Percentiles rank a stretch among this genome's conserved stretches.
Evolutionary conservation across 495 filamentous ascomycete genomes (phyloP).

Genomic region (Tuber magnatum): DNA sequence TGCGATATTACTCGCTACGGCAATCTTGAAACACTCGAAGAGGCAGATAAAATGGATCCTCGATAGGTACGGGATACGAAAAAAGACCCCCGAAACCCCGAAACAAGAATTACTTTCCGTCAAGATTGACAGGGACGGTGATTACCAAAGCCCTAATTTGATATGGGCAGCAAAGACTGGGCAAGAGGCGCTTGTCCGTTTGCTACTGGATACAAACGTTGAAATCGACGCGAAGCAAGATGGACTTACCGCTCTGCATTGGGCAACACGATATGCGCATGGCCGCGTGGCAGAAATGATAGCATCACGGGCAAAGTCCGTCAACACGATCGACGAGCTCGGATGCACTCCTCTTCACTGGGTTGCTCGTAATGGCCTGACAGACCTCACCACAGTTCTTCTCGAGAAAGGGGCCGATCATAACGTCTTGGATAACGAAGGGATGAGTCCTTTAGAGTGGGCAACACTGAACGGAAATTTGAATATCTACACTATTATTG

Average conservation of each 20-base stretch:
- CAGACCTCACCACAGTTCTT: slow-evolving; percentile 17
- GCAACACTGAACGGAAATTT: slow-evolving; percentile 9
- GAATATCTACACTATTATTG: background rate
- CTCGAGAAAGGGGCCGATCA: slow-evolving; percentile 28
- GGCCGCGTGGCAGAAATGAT: background rate
- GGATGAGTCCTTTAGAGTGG: slow-evolving; percentile 19
- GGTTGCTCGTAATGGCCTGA: slow-evolving; percentile 26
- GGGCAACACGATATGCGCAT: slow-evolving; percentile 11
- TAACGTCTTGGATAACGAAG: slow-evolving; percentile 13
- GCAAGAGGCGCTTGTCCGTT: slow-evolving; percentile 19
- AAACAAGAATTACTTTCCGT: background rate
- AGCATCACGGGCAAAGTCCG: background rate
- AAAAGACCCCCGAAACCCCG: background rate
- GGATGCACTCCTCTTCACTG: slow-evolving; percentile 21
- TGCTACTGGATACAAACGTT: slow-evolving; percentile 17
- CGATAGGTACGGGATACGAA: background rate
- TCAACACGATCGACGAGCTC: background rate
- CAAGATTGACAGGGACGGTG: background rate
- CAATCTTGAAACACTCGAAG: slow-evolving; percentile 9
- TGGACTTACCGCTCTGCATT: slow-evolving; percentile 23
- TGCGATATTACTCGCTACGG: background rate
- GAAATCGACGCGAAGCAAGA: slow-evolving; percentile 10
- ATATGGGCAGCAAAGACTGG: slow-evolving; percentile 18
- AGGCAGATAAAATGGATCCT: background rate
- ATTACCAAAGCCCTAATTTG: background rate